A percentile compares a stretch with the other conserved stretches of the same genome.
Evolutionary conservation across 768 basidiomycete species (phyloP).

Genomic region (Dendrothele bispora): DNA sequence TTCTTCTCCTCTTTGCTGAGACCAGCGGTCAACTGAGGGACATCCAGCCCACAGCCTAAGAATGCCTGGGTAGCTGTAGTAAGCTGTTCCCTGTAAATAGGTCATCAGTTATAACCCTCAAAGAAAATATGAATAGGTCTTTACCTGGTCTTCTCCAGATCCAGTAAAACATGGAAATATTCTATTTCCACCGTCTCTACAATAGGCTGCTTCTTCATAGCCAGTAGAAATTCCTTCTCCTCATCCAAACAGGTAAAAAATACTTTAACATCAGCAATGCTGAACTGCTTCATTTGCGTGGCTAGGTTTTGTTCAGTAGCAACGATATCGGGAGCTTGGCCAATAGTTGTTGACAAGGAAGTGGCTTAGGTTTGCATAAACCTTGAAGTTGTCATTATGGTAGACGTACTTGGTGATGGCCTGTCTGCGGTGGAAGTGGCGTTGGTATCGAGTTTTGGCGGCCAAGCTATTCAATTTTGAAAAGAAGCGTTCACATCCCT

Average conservation of each 20-base stretch:
- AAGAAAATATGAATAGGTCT: neutral
- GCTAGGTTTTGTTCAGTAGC: neutral
- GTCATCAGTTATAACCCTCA: no score
- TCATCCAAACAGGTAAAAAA: conserved; percentile 10
- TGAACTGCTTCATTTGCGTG: neutral
- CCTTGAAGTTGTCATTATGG: neutral
- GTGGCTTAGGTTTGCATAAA: conserved; percentile 1
- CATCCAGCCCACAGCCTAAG: no score
- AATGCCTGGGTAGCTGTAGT: no score
- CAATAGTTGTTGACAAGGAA: conserved; percentile 14
- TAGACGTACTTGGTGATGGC: neutral
- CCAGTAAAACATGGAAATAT: conserved; percentile 9
- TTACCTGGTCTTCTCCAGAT: neutral
- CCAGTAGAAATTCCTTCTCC: conserved; percentile 14
- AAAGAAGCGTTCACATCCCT: conserved; percentile 18
- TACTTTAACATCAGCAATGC: neutral
- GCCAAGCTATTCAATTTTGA: conserved; percentile 12
- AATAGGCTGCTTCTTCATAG: conserved; percentile 10
- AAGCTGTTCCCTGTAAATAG: no score
- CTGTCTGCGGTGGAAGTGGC: conserved; percentile 14
- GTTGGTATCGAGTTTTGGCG: conserved; percentile 6
- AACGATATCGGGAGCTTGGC: conserved; percentile 8
- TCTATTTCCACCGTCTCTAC: conserved; percentile 13
- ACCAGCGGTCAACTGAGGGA: no score
- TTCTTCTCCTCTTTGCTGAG: no score